A percentile compares a stretch with the other conserved stretches of the same genome.
phyloP scores from a whole-genome alignment of 352 stramenopile genomes.

The Phytophthora foliorum region DNA sequence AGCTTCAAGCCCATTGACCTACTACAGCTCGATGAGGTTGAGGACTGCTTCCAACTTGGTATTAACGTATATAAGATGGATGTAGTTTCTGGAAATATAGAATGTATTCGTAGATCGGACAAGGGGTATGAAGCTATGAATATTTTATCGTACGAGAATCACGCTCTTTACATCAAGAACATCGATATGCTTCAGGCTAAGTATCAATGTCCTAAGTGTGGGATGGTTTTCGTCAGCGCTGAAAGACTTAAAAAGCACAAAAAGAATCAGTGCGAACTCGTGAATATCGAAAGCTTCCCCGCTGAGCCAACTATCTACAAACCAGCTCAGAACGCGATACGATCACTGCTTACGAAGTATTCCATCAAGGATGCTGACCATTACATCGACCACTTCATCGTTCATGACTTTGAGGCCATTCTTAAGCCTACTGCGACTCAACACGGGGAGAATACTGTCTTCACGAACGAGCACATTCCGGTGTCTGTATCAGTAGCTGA shows the following conservation, averaged over 20 bases:
- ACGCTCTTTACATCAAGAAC: too few relatives aligned
- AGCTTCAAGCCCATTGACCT: conserved; percentile 18
- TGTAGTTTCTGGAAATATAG: conserved; percentile 6
- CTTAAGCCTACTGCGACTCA: conserved; percentile 6
- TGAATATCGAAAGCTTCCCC: too few relatives aligned
- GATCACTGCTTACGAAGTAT: conserved; percentile 11
- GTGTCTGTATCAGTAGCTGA: conserved; percentile 15
- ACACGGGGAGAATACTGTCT: conserved; percentile 11
- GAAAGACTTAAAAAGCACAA: conserved; percentile 14
- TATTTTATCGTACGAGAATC: too few relatives aligned
- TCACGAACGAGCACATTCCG: conserved; percentile 14
- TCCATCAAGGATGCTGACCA: conserved; percentile 9
- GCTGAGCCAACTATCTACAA: too few relatives aligned
- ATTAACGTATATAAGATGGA: conserved; percentile 13
- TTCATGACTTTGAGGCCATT: conserved; percentile 18
- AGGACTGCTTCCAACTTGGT: conserved; percentile 15
- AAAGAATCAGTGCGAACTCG: conserved; percentile 20
- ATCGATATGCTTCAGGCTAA: neutral
- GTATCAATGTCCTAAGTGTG: neutral
- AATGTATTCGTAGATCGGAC: too few relatives aligned
- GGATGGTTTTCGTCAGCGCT: neutral
- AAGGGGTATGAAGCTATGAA: too few relatives aligned
- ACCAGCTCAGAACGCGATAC: neutral
- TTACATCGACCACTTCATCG: conserved; percentile 33
- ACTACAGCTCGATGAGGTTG: conserved; percentile 15